Evolutionary conservation across 306 rosid species (phyloP).

Genomic region (Cicer yamashitae): DNA sequence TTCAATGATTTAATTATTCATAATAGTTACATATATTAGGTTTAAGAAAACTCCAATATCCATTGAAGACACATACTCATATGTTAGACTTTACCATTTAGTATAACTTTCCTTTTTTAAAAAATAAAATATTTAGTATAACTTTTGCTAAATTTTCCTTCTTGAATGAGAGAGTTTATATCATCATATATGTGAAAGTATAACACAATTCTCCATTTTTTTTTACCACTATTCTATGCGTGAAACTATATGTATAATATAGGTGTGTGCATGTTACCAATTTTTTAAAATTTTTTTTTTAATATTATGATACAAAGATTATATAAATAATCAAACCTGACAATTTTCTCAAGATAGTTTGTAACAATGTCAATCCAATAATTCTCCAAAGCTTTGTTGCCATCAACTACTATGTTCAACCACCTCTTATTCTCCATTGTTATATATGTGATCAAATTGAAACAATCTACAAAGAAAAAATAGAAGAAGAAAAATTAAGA

Average conservation of each 20-base stretch:
- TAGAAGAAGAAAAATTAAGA: not conserved
- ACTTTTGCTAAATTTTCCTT: no score
- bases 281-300: no score
- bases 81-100: no score
- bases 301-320: not conserved
- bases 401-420: conserved; percentile 39
- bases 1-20: not conserved
- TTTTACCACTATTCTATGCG: no score
- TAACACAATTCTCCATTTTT: not conserved
- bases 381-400: not conserved
- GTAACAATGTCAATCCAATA: conserved; percentile 29
- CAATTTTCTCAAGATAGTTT: conserved; percentile 31
- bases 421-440: conserved; percentile 15
- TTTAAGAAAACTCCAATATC: not conserved
- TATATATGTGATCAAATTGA: not conserved
- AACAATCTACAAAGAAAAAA: not conserved
- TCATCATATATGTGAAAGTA: not conserved
- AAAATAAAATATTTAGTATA: no score
- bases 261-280: no score
- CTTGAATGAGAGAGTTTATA: not conserved
- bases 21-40: not conserved
- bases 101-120: no score
- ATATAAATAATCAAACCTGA: conserved; percentile 33
- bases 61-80: no score
- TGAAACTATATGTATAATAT: no score